phyloP scores from a whole-genome alignment of 2,329 filamentous ascomycete species.

The Claviceps quebecensis region DNA sequence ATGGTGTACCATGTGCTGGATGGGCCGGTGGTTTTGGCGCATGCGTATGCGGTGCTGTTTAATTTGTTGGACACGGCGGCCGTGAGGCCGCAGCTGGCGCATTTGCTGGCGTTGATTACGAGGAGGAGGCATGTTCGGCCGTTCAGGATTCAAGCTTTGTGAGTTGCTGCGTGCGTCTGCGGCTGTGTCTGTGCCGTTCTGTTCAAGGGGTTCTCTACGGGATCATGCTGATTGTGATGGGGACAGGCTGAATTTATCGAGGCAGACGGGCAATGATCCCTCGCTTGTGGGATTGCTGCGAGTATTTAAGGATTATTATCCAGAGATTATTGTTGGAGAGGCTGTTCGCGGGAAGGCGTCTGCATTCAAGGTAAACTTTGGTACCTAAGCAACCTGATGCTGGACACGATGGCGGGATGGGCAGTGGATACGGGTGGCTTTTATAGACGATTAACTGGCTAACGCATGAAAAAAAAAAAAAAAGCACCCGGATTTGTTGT shows the following conservation, averaged over 20 bases:
- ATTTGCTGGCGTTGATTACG: conserved; percentile 66
- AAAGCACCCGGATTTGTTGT: conserved; percentile 58
- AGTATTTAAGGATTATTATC: conserved; percentile 85
- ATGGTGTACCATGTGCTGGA: conserved; percentile 61
- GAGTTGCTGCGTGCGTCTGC: conserved; percentile 10
- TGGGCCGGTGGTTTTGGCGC: conserved; percentile 46
- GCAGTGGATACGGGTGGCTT: background rate
- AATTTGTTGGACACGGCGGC: conserved; percentile 70
- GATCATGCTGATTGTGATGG: background rate
- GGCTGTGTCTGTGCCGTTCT: background rate
- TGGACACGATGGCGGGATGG: background rate
- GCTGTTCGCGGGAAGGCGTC: conserved; percentile 45
- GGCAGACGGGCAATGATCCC: conserved; percentile 57
- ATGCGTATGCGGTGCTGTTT: conserved; percentile 64
- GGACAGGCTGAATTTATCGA: conserved; percentile 38
- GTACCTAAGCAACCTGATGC: background rate
- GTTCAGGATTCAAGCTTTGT: conserved; percentile 68
- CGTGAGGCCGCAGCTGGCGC: conserved; percentile 55
- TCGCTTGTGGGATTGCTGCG: conserved; percentile 59
- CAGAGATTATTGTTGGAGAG: conserved; percentile 70
- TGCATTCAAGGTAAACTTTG: conserved; percentile 38
- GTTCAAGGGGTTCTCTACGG: too few species aligned
- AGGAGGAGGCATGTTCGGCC: conserved; percentile 71
- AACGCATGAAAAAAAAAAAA: conserved; percentile 14
- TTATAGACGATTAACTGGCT: background rate